phyloP scores from a whole-genome alignment of 768 basidiomycete genomes.

The Austroboletus eburneus region DNA sequence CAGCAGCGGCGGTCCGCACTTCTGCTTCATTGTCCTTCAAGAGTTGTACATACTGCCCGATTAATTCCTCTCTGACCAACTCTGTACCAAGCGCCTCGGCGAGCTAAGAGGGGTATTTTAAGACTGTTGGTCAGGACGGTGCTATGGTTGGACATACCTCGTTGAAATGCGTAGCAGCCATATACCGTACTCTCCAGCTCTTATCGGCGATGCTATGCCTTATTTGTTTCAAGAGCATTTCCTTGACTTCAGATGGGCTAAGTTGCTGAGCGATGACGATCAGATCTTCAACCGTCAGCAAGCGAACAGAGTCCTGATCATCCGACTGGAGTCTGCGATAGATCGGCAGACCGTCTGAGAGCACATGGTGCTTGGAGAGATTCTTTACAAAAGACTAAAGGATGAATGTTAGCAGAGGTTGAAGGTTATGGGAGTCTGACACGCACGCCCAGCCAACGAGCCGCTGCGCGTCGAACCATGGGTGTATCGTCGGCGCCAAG shows the following conservation, averaged over 20 bases:
- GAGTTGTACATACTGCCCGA: conserved; percentile 87
- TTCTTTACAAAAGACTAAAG: conserved; percentile 72
- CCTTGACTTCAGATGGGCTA: conserved; percentile 84
- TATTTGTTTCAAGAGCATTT: conserved; percentile 83
- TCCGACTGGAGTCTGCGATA: conserved; percentile 93
- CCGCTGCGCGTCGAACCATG: conserved; percentile 95
- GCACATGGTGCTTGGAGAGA: conserved; percentile 73
- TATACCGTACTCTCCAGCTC: conserved; percentile 98
- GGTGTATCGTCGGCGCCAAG: conserved; percentile 94
- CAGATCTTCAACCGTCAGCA: conserved; percentile 92
- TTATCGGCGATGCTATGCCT: conserved; percentile 88
- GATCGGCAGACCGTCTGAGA: conserved; percentile 84
- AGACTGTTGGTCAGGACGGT: background rate
- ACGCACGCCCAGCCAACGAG: conserved; percentile 93
- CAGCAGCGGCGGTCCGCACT: conserved; percentile 92
- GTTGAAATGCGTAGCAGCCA: conserved; percentile 97
- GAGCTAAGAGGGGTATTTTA: conserved; percentile 45
- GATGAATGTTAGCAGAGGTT: conserved; percentile 9
- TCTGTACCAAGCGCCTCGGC: conserved; percentile 88
- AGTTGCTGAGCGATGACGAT: conserved; percentile 89
- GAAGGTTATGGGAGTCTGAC: background rate
- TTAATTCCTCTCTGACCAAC: conserved; percentile 90
- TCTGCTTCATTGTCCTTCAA: conserved; percentile 99
- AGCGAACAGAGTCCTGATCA: conserved; percentile 96
- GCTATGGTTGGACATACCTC: conserved; percentile 48